A percentile compares a stretch with the other conserved stretches of the same genome.
Evolutionary conservation across 2,329 filamentous ascomycete genomes (phyloP).

Genomic region (Diaporthe sp.): DNA sequence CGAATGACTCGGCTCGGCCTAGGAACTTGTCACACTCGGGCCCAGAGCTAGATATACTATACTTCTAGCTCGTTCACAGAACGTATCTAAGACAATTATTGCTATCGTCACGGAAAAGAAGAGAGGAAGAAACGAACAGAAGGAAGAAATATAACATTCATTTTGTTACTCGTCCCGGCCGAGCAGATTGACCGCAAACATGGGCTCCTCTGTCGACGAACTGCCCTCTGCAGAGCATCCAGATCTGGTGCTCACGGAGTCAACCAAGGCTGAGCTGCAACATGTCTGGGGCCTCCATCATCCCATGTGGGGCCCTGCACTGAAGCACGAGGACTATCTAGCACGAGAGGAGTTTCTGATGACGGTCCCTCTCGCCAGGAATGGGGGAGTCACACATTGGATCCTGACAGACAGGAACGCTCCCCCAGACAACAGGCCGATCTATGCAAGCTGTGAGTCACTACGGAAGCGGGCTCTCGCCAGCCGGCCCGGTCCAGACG

Average conservation of each 20-base stretch:
- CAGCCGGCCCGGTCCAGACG: conserved; percentile 49
- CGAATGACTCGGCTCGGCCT: conserved; percentile 33
- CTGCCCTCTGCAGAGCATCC: conserved; percentile 52
- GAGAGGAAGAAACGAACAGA: too few relatives aligned
- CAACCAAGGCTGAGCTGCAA: conserved; percentile 67
- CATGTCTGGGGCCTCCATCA: conserved; percentile 69
- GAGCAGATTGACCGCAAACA: conserved; percentile 40
- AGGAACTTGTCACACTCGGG: conserved; percentile 4
- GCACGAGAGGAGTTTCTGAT: conserved; percentile 69
- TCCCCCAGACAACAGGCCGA: conserved; percentile 58
- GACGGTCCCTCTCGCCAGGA: conserved; percentile 67
- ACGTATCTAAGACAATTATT: background rate
- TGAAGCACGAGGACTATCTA: conserved; percentile 68
- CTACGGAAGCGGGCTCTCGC: conserved; percentile 70
- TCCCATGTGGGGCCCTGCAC: conserved; percentile 69
- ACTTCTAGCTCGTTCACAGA: background rate
- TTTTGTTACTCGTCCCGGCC: background rate
- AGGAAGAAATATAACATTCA: background rate
- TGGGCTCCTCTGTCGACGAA: conserved; percentile 48
- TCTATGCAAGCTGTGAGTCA: conserved; percentile 75
- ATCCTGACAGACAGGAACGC: conserved; percentile 66
- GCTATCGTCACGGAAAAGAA: background rate
- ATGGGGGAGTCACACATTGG: conserved; percentile 73
- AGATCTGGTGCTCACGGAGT: conserved; percentile 63
- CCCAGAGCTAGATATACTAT: conserved; percentile 17